Conservation (phyloP, 2,329 filamentous ascomycete genomes). For the Exserohilum turcica region DNA sequence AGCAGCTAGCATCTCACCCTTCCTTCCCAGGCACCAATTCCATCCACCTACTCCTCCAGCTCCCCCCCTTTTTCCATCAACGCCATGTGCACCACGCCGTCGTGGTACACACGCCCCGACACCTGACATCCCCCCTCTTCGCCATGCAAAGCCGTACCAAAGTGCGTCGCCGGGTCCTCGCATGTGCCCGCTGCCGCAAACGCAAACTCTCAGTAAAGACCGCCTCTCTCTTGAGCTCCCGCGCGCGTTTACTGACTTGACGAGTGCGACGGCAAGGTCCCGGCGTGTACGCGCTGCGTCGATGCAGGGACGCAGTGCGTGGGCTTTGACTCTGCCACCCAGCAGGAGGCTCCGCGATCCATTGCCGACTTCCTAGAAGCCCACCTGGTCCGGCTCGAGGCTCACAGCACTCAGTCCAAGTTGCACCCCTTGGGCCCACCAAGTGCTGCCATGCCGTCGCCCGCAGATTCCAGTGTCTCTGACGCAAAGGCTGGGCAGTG, state of each 20-base stretch:
- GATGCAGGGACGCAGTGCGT: slow-evolving; percentile 40
- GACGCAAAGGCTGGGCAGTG: slow-evolving; percentile 22
- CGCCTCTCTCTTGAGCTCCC: slow-evolving; percentile 1
- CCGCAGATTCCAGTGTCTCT: slow-evolving; percentile 31
- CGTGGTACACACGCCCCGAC: slow-evolving; percentile 14
- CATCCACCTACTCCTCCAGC: slow-evolving; percentile 13
- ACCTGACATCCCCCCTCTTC: slow-evolving; percentile 2
- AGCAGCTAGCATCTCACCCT: slow-evolving; percentile 9
- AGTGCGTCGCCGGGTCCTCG: slow-evolving; percentile 44
- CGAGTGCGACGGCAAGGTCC: slow-evolving; percentile 46
- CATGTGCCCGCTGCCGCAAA: slow-evolving; percentile 45
- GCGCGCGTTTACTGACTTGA: slow-evolving; percentile 7
- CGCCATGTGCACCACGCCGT: slow-evolving; percentile 31
- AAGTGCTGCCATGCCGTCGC: slow-evolving; percentile 30
- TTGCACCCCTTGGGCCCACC: slow-evolving; percentile 21
- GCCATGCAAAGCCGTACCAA: slow-evolving; percentile 42
- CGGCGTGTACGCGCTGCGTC: slow-evolving; percentile 42
- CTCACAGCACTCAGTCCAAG: slow-evolving; percentile 20
- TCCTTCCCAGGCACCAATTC: slow-evolving; percentile 15
- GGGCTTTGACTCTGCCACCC: slow-evolving; percentile 44
- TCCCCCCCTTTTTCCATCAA: slow-evolving; percentile 9
- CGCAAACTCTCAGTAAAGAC: slow-evolving; percentile 41
- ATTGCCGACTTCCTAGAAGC: slow-evolving; percentile 43
- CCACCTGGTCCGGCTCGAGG: slow-evolving; percentile 38
- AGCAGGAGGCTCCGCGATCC: slow-evolving; percentile 40